Evolutionary conservation across 768 basidiomycete genomes (phyloP), one percentile per base, ranked within the genome.

Genomic region (Melanogaster broomeanus): DNA sequence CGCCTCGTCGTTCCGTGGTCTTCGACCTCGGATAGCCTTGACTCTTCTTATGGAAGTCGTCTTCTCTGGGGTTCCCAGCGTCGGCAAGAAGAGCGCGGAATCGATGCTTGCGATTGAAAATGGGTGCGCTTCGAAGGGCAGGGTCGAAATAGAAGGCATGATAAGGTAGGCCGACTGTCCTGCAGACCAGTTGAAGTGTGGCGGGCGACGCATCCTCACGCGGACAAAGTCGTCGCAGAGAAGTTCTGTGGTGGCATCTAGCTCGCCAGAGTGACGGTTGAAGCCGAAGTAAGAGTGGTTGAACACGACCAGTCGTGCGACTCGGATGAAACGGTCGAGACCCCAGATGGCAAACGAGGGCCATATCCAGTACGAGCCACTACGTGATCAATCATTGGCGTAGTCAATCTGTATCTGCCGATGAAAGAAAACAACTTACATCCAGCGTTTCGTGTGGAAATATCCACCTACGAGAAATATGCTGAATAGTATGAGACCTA

Each of bases 91-190:
- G 28, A 19, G 22, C 43, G 45, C 3, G 12, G 62, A 60, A 40
- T 74, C 69, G 10, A 76, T 60, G n/a, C 69, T 78, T 5, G 80
- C 71, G 48, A 85, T 84, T 0, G 84, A 83, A 65, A 86, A 85
- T 2, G 84, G 84, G 52, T 85, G 84, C 0, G 79, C 65, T 62
- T 85, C 79, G 27, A 78, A 73, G 6, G 78, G 77, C 24, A 73
- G 61, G 0, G 47, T 44, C 11, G 78, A 78, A 6, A 81, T 68
- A 1, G 70, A 58, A 4, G 82, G 81, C 56, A 84, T 67, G 10
- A 69, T 73, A 21, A 85, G 67, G 56, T 76, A 84, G 0, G 73
- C 77, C 31, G 74, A 72, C 63, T 85, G 84, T 10, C 84, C 84
- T 0, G 84, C 73, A 4, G 62, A 58, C 79, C 79, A 81, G 19